Conservation (phyloP, 2,329 filamentous ascomycete genomes). For the Phoma herbarum region DNA sequence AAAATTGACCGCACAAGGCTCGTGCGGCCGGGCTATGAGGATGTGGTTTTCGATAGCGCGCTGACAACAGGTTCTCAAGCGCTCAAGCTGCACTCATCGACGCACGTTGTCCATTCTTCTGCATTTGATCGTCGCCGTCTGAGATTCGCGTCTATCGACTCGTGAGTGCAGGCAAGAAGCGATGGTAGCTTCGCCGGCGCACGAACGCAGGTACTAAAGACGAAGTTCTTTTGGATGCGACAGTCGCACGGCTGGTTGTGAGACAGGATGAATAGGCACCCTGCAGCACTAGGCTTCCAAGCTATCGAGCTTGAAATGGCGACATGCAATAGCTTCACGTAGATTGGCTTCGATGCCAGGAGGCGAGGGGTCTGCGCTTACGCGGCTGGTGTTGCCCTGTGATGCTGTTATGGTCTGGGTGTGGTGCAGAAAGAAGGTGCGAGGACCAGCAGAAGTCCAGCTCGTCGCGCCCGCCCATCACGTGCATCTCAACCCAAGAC, state of each 20-base stretch:
- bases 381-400: constrained; percentile 1
- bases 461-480: background rate
- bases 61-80: background rate
- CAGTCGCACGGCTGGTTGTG: constrained; percentile 8
- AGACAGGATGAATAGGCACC: constrained; percentile 16
- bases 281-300: constrained; percentile 6
- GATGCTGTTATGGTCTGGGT: background rate
- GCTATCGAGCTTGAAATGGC: background rate
- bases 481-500: background rate
- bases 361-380: background rate
- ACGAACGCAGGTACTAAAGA: constrained; percentile 26
- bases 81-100: constrained; percentile 1
- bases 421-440: background rate
- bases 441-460: background rate
- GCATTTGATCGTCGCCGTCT: background rate
- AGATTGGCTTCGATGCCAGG: background rate
- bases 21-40: background rate
- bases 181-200: background rate
- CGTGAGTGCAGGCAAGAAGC: background rate
- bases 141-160: background rate
- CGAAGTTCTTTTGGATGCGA: background rate
- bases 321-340: constrained; percentile 2
- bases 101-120: background rate
- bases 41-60: constrained; percentile 4
- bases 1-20: background rate